Evolutionary conservation across 805 yeast genomes (phyloP), one percentile per base, ranked within the genome.

Genomic region (Yamadazyma nakazawae): DNA sequence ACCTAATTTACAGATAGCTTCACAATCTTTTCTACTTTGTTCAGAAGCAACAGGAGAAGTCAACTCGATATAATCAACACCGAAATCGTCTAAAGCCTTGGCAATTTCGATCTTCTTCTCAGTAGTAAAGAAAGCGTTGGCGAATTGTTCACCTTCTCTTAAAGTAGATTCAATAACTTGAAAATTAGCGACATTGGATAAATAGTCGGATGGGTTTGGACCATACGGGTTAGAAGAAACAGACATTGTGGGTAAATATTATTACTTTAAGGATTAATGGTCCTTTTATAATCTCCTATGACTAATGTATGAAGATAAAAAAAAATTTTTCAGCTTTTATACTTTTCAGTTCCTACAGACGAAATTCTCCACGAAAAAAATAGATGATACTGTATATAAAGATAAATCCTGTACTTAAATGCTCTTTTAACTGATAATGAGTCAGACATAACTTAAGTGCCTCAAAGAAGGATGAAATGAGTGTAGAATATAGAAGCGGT

Each of bases 111-210:
- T 89, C 75, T 92, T 92, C 76, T 88, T 92, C 65, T 88, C 98
- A 16, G 96, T 88, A 58, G 82, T 74, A 76, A 92, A 92, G 70
- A 92, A 94, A 3, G 99, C 96, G 63, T 92, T 92, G 62, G 98
- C 97, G 64, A 92, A 92, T 71, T 92, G 99, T 72, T 92, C 99
- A 67, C 99, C 99, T 73, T 92, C 99, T 75, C 99, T 82, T 48
- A 92, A 77, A 4, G 99, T 92, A 31, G 96, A 88, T 74, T 92
- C 99, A 63, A 92, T 92, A 61, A 92, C 68, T 76, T 92, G 90
- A 73, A 91, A 92, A 56, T 80, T 82, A 54, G 85, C 76, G 31
- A 92, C 98, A 64, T 92, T 92, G 25, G 97, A 88, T 49, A 92
- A 70, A 66, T 72, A 91, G 74, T 92, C 99, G 44, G 88, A 82